phyloP scores from a whole-genome alignment of 768 basidiomycete genomes.

The Lyophyllum semitale region DNA sequence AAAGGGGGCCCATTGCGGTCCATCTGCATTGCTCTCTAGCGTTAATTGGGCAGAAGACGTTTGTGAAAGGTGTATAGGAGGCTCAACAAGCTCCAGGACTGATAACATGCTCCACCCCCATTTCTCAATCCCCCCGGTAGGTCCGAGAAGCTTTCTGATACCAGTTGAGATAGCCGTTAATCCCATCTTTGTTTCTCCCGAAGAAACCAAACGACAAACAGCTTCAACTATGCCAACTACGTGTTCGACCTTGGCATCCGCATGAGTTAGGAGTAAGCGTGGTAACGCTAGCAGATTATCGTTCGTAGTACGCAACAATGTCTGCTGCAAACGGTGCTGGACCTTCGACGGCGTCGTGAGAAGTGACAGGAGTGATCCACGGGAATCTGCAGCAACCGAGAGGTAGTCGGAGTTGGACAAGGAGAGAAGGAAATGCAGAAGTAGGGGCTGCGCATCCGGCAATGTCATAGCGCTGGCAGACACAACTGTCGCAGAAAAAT shows the following conservation, averaged over 20 bases:
- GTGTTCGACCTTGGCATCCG: conserved; percentile 77
- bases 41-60: conserved; percentile 54
- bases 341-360: conserved; percentile 43
- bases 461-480: conserved; percentile 59
- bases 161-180: conserved; percentile 49
- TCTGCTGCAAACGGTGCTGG: conserved; percentile 50
- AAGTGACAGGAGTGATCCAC: conserved; percentile 44
- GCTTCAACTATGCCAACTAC: conserved; percentile 68
- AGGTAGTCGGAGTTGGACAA: conserved; percentile 63
- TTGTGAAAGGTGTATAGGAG: conserved; percentile 47
- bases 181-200: conserved; percentile 20
- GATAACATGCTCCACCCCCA: conserved; percentile 90
- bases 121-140: conserved; percentile 81
- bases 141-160: conserved; percentile 71
- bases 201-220: conserved; percentile 54
- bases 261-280: conserved; percentile 64
- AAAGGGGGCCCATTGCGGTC: conserved; percentile 44
- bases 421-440: conserved; percentile 73
- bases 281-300: conserved; percentile 74
- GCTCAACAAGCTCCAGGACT: conserved; percentile 73
- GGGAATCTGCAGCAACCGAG: conserved; percentile 53
- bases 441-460: conserved; percentile 64
- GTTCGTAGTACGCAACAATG: conserved; percentile 60
- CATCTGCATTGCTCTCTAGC: conserved; percentile 52
- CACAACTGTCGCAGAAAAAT: conserved; percentile 59